Base-by-base conservation (phyloP, 495 filamentous ascomycete species). In the Penicillium malachiteum region DNA sequence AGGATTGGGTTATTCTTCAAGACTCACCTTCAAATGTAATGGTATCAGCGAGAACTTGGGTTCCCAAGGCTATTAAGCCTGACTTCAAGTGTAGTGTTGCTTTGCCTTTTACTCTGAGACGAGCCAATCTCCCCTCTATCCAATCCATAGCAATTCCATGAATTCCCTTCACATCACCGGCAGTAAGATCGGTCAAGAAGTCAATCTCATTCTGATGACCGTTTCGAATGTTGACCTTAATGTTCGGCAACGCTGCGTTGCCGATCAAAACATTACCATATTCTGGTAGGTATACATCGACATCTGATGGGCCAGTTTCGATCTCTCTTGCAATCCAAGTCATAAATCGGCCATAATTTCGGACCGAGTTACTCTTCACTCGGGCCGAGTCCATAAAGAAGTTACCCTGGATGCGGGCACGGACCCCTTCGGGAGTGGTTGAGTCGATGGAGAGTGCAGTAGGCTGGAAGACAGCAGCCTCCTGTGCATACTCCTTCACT, bases 121-220 rank as follows among this genome's bases (percentile, higher is more conserved):
- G 72, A 2, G 81, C 80, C 47, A 98, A 68, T 49, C 79, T 83
- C 33, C 93, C 92, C 16, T 89, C 83, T 50, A 98, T 61, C 86
- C 90, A 98, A 67, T 96, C 90, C 58, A 91, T 85, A 14, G 90
- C 91, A 53, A 97, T 81, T n/a, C 77, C 78, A 42, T 88, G 85
- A 48, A 96, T 82, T 8, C 84, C 87, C 55, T 88, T 84, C n/a
- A 90, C 72, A 59, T 91, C 84, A 33, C 89, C 90, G 14, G 90
- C 86, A 21, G 79, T 69, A 48, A 96, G 68, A 56, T 94, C 86
- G 32, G 85, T 80, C 51, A 93, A 68, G 56, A 97, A 86, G 58
- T 96, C 89, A 34, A 97, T 72, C 49, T 79, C 71, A 17, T 89
- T 97, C 26, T 76, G 81, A 60, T 87, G 81, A 21, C 90, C 87